Evolutionary conservation across 2,329 filamentous ascomycete genomes (phyloP).

Genomic region (Colletotrichum cordylinicola): DNA sequence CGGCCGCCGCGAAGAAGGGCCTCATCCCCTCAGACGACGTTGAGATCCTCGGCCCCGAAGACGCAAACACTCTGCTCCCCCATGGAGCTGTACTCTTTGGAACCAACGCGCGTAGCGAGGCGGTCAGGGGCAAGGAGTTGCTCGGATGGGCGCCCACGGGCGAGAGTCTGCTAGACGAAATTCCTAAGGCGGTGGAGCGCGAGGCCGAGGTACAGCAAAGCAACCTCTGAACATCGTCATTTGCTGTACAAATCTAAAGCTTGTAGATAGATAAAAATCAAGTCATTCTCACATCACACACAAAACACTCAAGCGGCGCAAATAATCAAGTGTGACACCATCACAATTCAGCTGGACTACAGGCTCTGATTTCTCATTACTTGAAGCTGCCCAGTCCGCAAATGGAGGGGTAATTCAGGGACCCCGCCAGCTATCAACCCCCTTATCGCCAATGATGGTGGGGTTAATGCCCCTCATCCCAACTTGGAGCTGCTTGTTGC

Average conservation of each 20-base stretch:
- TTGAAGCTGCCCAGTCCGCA: not conserved
- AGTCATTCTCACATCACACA: not conserved
- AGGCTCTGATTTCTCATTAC: not conserved
- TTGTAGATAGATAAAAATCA: not conserved
- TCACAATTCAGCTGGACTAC: not conserved
- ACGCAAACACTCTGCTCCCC: constrained; percentile 47
- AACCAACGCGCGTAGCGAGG: constrained; percentile 59
- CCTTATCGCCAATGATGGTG: not conserved
- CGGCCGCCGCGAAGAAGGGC: constrained; percentile 30
- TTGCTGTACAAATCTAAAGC: not conserved
- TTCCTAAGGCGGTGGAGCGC: constrained; percentile 29
- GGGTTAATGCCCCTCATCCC: not conserved
- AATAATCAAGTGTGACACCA: not conserved
- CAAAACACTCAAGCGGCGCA: not conserved
- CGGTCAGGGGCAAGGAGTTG: constrained; percentile 55
- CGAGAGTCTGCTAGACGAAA: constrained; percentile 51
- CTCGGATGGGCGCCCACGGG: constrained; percentile 60
- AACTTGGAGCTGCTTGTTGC: not conserved
- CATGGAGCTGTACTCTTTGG: constrained; percentile 59
- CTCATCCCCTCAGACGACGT: constrained; percentile 28
- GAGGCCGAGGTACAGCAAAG: constrained; percentile 21
- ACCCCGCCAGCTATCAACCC: not conserved
- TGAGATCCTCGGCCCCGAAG: constrained; percentile 38
- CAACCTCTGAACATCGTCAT: not conserved
- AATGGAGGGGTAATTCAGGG: not conserved